These are phyloP conservation scores for Phycomyces blakesleeanus DNA, from an alignment of 192 early-diverging fungal species.

Conservation along the genomic window DNA sequence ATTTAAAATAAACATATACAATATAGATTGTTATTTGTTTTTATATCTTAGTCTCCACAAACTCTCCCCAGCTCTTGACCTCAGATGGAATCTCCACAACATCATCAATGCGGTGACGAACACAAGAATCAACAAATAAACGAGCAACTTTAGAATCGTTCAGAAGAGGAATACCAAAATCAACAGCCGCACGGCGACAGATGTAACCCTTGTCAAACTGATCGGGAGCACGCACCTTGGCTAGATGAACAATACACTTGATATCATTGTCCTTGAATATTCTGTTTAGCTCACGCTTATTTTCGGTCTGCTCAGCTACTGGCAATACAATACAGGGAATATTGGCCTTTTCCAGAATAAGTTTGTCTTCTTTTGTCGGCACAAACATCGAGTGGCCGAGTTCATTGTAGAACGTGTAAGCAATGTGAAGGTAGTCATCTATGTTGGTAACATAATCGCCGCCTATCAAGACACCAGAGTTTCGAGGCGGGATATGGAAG, in stretches of 20 bases:
- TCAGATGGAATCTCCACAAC: conserved; percentile 51
- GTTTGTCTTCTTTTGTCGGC: conserved; percentile 56
- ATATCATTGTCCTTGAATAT: conserved; percentile 57
- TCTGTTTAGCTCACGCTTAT: conserved; percentile 57
- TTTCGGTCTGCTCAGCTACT: conserved; percentile 43
- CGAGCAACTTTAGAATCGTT: conserved; percentile 93
- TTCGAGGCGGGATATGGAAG: conserved; percentile 77
- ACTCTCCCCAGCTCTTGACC: conserved; percentile 68
- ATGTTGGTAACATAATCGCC: conserved; percentile 68
- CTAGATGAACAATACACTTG: conserved; percentile 70
- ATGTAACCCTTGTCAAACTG: conserved; percentile 67
- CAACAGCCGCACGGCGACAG: conserved; percentile 90
- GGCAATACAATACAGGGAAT: conserved; percentile 41
- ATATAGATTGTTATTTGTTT: too few species aligned
- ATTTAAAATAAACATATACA: too few species aligned
- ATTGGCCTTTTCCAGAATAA: conserved; percentile 42
- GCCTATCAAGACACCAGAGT: conserved; percentile 64
- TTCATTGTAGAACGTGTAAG: conserved; percentile 48
- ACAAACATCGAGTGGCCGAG: conserved; percentile 71
- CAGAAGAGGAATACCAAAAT: conserved; percentile 93
- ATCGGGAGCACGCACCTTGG: conserved; percentile 59
- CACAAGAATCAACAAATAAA: conserved; percentile 82
- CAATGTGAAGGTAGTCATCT: conserved; percentile 70
- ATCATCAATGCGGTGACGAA: conserved; percentile 16
- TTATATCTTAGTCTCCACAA: conserved; percentile 53